These are phyloP conservation scores for Suhomyces vadensis DNA, from an alignment of 805 yeast species.

Conservation along the genomic window DNA sequence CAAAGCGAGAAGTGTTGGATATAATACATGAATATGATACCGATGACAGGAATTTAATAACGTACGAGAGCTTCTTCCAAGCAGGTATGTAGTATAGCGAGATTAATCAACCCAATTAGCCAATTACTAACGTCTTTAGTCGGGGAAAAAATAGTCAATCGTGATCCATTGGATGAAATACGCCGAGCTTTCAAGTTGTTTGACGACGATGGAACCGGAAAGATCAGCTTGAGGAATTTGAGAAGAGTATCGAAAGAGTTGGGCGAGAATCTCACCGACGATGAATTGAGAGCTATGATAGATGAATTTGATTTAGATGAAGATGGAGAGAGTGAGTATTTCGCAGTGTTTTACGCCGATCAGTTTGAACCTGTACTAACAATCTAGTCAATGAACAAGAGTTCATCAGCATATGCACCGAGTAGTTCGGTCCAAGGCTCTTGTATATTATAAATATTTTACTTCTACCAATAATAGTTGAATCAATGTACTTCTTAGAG, in stretches of 20 bases:
- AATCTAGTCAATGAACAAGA: slow-evolving; percentile 73
- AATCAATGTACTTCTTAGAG: slow-evolving; percentile 1
- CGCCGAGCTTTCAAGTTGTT: slow-evolving; percentile 84
- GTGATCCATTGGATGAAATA: slow-evolving; percentile 94
- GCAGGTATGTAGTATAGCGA: slow-evolving; percentile 49
- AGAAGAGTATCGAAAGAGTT: slow-evolving; percentile 89
- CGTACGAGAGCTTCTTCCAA: slow-evolving; percentile 78
- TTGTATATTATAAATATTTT: slow-evolving; percentile 6
- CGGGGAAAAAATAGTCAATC: slow-evolving; percentile 75
- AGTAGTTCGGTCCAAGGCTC: slow-evolving; percentile 7
- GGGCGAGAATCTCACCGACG: slow-evolving; percentile 90
- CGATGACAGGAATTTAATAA: slow-evolving; percentile 69
- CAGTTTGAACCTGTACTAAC: slow-evolving; percentile 27
- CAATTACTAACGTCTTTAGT: slow-evolving; percentile 42
- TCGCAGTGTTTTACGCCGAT: not conserved
- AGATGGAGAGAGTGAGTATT: slow-evolving; percentile 78
- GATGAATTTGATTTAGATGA: slow-evolving; percentile 96
- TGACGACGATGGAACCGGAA: slow-evolving; percentile 87
- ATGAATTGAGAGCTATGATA: slow-evolving; percentile 93
- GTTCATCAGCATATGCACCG: slow-evolving; percentile 39
- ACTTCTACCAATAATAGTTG: slow-evolving; percentile 1
- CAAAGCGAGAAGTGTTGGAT: slow-evolving; percentile 71
- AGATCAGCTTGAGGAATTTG: slow-evolving; percentile 74
- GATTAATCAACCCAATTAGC: not conserved
- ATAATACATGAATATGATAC: slow-evolving; percentile 80